A percentile compares a stretch with the other conserved stretches of the same genome.
Evolutionary conservation across 257 asterid genomes (phyloP).

Genomic region (Ophiorrhiza pumila): DNA sequence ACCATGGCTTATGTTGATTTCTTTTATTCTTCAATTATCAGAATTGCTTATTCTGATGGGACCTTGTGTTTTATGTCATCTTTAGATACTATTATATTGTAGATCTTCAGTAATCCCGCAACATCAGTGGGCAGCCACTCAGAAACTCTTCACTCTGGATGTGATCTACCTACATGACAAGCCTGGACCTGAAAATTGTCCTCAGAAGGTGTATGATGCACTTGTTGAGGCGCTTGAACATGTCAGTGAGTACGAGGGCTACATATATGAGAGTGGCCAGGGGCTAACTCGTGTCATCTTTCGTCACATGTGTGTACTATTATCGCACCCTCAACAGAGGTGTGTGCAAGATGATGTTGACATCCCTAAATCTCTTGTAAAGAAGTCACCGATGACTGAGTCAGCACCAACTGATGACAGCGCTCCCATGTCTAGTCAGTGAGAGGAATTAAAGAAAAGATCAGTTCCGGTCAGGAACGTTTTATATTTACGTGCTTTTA

Average conservation of each 20-base stretch:
- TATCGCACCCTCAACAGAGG: constrained; percentile 89
- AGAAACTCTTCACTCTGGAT: constrained; percentile 81
- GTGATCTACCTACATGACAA: constrained; percentile 91
- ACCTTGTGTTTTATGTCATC: constrained; percentile 10
- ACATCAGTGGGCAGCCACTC: constrained; percentile 55
- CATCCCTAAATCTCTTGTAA: constrained; percentile 66
- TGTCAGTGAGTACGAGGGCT: constrained; percentile 75
- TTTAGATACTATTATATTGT: constrained; percentile 76
- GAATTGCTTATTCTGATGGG: background rate
- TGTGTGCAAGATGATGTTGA: constrained; percentile 73
- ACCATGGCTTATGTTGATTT: background rate
- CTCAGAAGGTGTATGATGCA: constrained; percentile 79
- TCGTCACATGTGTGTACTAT: constrained; percentile 63
- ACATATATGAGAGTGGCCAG: constrained; percentile 85
- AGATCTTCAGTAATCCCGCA: constrained; percentile 75
- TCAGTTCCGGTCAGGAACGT: background rate
- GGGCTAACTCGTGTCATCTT: constrained; percentile 74
- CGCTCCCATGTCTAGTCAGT: constrained; percentile 41
- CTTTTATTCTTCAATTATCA: background rate
- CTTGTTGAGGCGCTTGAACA: constrained; percentile 89
- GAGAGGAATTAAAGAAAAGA: constrained; percentile 16
- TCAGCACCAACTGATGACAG: constrained; percentile 46
- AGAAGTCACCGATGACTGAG: constrained; percentile 47
- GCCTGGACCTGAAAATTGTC: constrained; percentile 92
- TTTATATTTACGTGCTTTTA: background rate